Evolutionary conservation across 1,284 basidiomycete genomes (phyloP).

Genomic region (Tilletiaria anomala): DNA sequence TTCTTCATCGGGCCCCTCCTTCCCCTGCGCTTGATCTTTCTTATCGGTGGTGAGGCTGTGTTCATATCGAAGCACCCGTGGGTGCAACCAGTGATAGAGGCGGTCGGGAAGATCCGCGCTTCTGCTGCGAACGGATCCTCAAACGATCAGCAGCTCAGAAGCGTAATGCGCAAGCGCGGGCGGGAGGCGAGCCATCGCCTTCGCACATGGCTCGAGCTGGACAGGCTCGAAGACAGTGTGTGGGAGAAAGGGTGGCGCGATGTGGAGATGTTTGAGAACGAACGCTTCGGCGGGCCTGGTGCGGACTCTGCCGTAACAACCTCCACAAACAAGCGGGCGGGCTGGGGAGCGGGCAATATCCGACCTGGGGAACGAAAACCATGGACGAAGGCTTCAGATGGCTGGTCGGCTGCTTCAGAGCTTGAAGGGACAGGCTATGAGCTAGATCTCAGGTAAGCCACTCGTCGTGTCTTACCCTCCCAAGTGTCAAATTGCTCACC

Average conservation of each 20-base stretch:
- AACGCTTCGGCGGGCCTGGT: background rate
- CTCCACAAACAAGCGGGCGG: background rate
- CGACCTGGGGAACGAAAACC: conserved; percentile 5
- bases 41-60: conserved; percentile 32
- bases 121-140: background rate
- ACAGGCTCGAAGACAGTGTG: conserved; percentile 27
- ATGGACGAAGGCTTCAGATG: conserved; percentile 32
- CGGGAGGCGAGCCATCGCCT: conserved; percentile 11
- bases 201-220: conserved; percentile 30
- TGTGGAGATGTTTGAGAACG: conserved; percentile 29
- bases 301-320: background rate
- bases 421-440: no score
- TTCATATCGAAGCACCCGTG: conserved; percentile 35
- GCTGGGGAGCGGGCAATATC: background rate
- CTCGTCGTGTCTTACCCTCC: no score
- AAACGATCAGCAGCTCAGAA: conserved; percentile 3
- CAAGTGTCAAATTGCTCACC: no score
- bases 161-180: conserved; percentile 3
- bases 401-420: conserved; percentile 17
- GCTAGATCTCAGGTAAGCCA: no score
- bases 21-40: conserved; percentile 24
- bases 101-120: conserved; percentile 1
- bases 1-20: conserved; percentile 31
- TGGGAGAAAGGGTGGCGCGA: conserved; percentile 34
- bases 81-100: conserved; percentile 22